Conservation (phyloP, 768 basidiomycete species). For the Cystobasidium tubakii region DNA sequence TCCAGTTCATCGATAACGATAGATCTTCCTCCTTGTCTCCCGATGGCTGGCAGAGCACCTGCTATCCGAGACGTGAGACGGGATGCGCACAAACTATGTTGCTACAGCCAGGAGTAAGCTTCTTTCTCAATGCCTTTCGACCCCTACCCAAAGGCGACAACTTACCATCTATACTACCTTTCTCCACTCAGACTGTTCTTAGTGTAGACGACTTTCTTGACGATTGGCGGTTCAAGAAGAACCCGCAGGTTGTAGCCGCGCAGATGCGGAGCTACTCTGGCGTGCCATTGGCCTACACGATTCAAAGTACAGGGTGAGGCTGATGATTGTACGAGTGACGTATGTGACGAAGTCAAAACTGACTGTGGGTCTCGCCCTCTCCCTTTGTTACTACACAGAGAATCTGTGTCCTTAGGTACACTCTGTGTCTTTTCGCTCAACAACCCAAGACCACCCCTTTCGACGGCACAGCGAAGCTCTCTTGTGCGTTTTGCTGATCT, state of each 20-base stretch:
- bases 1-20: conserved; percentile 10
- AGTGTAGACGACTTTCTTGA: conserved; percentile 5
- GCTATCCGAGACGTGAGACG: conserved; percentile 2
- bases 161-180: not conserved
- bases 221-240: conserved; percentile 2
- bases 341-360: no score
- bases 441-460: not conserved
- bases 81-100: conserved; percentile 20
- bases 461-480: not conserved
- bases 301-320: not conserved
- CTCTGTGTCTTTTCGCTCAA: not conserved
- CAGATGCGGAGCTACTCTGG: conserved; percentile 11
- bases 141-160: not conserved
- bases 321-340: no score
- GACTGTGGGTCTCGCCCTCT: no score
- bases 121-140: not conserved
- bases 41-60: not conserved
- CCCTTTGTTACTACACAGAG: not conserved
- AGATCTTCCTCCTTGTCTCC: not conserved
- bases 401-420: not conserved
- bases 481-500: conserved; percentile 9
- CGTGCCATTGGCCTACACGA: not conserved
- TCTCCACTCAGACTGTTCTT: conserved; percentile 1
- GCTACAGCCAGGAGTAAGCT: not conserved
- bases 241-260: not conserved